Percentiles rank a stretch among this genome's conserved stretches.
phyloP scores from a whole-genome alignment of 257 asterid species.

The Fraxinus pennsylvanica region DNA sequence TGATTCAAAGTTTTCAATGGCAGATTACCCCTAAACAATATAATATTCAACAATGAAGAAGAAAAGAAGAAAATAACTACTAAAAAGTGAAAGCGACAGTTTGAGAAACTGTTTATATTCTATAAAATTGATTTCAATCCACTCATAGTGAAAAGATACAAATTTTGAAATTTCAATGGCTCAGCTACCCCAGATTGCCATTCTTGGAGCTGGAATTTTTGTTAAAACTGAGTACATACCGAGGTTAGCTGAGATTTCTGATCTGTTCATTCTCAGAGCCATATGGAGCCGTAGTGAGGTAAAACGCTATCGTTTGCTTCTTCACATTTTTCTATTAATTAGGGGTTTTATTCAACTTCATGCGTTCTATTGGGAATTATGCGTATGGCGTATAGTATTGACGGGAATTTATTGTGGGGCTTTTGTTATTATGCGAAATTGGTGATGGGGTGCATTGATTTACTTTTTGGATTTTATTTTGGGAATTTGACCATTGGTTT shows the following conservation, averaged over 20 bases:
- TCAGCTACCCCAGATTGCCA: constrained; percentile 52
- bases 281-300: constrained; percentile 85
- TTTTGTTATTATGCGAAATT: background rate
- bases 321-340: background rate
- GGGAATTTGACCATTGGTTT: background rate
- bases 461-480: background rate
- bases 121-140: background rate
- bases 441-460: background rate
- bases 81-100: background rate
- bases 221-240: constrained; percentile 66
- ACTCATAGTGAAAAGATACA: background rate
- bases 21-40: background rate
- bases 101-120: background rate
- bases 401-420: background rate
- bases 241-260: constrained; percentile 59
- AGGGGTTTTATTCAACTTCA: background rate
- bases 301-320: background rate
- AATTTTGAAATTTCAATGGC: constrained; percentile 25
- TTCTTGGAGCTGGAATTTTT: constrained; percentile 74
- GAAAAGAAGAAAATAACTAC: background rate
- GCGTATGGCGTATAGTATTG: background rate
- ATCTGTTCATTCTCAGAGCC: constrained; percentile 50
- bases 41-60: background rate
- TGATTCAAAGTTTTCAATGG: no score
- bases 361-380: background rate